A percentile compares a stretch with the other conserved stretches of the same genome.
Evolutionary conservation across 2,329 filamentous ascomycete genomes (phyloP).

Genomic region (Tricladium varicosporioides): DNA sequence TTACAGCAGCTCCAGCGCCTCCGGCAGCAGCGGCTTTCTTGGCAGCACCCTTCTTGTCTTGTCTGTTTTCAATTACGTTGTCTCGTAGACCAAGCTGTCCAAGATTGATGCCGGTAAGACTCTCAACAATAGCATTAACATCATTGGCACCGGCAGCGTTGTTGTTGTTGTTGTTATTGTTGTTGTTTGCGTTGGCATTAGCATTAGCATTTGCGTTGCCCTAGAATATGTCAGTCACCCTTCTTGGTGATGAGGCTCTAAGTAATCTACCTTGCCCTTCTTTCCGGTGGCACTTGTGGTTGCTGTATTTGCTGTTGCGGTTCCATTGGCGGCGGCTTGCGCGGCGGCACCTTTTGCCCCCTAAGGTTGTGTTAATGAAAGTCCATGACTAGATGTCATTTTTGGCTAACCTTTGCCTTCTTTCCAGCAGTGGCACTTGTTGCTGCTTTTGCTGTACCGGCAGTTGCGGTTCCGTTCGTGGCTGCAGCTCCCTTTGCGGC

Average conservation of each 20-base stretch:
- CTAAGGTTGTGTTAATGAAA: no score
- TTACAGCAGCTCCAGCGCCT: slow-evolving; percentile 7
- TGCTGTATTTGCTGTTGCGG: slow-evolving; percentile 1
- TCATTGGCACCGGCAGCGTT: not conserved
- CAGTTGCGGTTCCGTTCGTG: slow-evolving; percentile 5
- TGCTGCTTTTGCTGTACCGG: not conserved
- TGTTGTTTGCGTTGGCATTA: not conserved
- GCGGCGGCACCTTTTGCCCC: not conserved
- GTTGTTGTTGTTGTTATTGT: no score
- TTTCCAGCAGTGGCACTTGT: slow-evolving; percentile 10
- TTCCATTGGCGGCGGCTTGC: slow-evolving; percentile 1
- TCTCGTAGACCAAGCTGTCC: slow-evolving; percentile 17
- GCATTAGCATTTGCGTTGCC: not conserved
- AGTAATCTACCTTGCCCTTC: slow-evolving; percentile 13
- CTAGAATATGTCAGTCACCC: not conserved
- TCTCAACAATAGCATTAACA: slow-evolving; percentile 16
- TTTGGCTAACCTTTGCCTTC: slow-evolving; percentile 8
- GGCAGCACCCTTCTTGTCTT: slow-evolving; percentile 20
- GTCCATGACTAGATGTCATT: no score
- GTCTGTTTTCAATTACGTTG: slow-evolving; percentile 17
- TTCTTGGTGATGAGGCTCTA: not conserved
- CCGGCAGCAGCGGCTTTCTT: slow-evolving; percentile 8
- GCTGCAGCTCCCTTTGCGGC: not conserved
- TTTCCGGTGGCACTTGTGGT: slow-evolving; percentile 9
- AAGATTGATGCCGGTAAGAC: slow-evolving; percentile 24